Evolutionary conservation across 73 alveolate species (phyloP).

Genomic region (Tetrahymena elliotti): DNA sequence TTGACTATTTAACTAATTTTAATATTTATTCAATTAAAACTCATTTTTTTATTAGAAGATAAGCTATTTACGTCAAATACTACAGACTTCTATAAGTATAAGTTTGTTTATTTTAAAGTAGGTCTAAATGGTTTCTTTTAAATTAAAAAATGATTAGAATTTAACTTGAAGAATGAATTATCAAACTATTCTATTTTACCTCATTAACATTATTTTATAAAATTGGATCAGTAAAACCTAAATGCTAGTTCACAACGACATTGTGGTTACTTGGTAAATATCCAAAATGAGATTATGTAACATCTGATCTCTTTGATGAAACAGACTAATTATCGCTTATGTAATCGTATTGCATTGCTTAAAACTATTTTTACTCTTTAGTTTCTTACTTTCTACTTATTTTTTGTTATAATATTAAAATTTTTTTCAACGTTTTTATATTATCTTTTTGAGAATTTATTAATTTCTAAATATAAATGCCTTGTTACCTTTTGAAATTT

Average conservation of each 20-base stretch:
- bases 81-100: background rate
- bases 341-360: background rate
- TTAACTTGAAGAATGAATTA: background rate
- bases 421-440: background rate
- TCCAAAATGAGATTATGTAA: background rate
- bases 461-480: background rate
- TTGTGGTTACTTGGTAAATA: background rate
- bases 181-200: background rate
- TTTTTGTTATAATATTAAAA: background rate
- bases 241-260: background rate
- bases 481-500: background rate
- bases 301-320: background rate
- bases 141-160: background rate
- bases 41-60: background rate
- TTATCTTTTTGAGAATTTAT: background rate
- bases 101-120: background rate
- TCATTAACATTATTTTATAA: background rate
- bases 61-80: background rate
- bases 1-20: background rate
- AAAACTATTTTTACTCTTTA: background rate
- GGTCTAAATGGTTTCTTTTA: background rate
- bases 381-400: background rate
- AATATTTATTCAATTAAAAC: background rate
- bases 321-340: background rate
- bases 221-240: background rate